Base-by-base conservation (phyloP, 331 rosid genomes). In the Pyrus hybrid region DNA sequence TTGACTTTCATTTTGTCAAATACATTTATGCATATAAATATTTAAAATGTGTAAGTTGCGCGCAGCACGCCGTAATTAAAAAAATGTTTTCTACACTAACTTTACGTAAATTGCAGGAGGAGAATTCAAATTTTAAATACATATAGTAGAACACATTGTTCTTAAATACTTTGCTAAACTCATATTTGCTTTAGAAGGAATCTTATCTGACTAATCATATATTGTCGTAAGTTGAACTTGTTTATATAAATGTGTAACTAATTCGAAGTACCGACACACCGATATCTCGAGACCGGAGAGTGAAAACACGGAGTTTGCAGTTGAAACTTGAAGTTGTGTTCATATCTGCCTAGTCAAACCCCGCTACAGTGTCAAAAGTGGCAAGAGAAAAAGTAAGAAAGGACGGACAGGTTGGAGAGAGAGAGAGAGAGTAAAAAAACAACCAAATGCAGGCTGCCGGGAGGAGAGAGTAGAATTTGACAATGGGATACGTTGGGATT, bases 271-370 rank as follows among this genome's bases (percentile, higher is more conserved):
- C 7, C 53, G 53, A 47, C 7, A 16, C 54, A 5, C 17, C 6
- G 6, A 47, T 2, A 5, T 47, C 5, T 16, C 2, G 63, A 21
- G 41, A 68, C 68, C 69, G 61, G 82, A 71, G 6, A 70, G 80
- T 80, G 80, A 23, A 84, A 62, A 17, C 13, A 47, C 9, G 73
- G 7, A 87, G 68, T 79, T 64, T 83, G 85, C 79, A 30, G 88
- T 37, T 9, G 45, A 37, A 37, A 37, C 45, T 37, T 37, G 45
- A 37, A 37, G 45, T 80, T 86, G 85, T 80, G 74, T 81, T 83
- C 82, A 80, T 43, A 62, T 67, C 60, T 69, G 85, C 73, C 58
- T 75, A 74, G 96, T 86, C 96, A 88, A 88, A 84, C 76, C 85
- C 76, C 79, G 74, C 76, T 51, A 76, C 85, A 81, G 83, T 85